phyloP scores from a whole-genome alignment of 225 moss, liverwort and hornwort genomes.

The Bryum argenteum region DNA sequence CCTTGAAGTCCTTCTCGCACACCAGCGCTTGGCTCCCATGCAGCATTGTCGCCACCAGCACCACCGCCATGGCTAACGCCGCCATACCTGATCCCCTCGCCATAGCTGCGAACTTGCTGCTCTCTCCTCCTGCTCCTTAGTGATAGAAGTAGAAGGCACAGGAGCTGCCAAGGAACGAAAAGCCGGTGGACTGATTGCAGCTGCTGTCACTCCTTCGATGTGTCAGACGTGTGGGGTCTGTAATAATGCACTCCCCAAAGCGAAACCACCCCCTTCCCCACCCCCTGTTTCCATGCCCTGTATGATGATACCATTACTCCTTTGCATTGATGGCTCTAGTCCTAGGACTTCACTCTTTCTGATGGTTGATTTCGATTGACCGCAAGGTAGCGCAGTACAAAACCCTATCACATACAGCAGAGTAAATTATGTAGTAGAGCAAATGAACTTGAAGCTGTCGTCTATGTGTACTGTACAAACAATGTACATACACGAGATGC shows the following conservation, averaged over 20 bases:
- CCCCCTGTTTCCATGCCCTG: not conserved
- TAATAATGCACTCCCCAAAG: constrained; percentile 40
- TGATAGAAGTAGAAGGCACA: not conserved
- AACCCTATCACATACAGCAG: too few relatives aligned
- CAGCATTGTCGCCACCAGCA: constrained; percentile 28
- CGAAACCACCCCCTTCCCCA: not conserved
- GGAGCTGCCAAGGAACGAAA: not conserved
- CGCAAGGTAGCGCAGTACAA: too few relatives aligned
- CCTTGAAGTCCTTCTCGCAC: constrained; percentile 56
- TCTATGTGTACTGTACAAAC: too few relatives aligned
- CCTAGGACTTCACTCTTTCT: too few relatives aligned
- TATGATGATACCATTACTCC: not conserved
- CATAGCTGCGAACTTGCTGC: constrained; percentile 7
- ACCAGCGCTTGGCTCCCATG: constrained; percentile 34
- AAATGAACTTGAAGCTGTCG: too few relatives aligned
- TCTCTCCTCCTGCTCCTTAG: not conserved
- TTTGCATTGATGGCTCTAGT: too few relatives aligned
- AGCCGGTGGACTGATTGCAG: constrained; percentile 44
- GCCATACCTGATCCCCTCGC: constrained; percentile 28
- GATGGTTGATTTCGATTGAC: too few relatives aligned
- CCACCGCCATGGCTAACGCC: not conserved
- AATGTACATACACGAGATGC: too few relatives aligned
- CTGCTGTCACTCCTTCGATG: constrained; percentile 26
- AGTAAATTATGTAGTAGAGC: too few relatives aligned
- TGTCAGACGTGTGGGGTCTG: constrained; percentile 53